A percentile compares a stretch with the other conserved stretches of the same genome.
Conservation (phyloP, 176 grass and related monocot genomes). For the Avena insularis region DNA sequence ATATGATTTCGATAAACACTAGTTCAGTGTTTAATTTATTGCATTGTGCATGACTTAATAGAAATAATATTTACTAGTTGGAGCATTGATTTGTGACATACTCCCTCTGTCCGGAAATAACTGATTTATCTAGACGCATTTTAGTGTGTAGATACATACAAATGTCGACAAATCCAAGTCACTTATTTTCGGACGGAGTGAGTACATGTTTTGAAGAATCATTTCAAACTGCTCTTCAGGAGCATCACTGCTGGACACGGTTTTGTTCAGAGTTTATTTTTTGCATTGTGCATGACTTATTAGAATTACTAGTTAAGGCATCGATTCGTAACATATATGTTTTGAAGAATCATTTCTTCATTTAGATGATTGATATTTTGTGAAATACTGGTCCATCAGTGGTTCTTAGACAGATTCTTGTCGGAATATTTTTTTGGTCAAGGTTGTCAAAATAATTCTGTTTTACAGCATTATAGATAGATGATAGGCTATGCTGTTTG, state of each 20-base stretch:
- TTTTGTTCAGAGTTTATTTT: not conserved
- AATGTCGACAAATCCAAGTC: too few species aligned
- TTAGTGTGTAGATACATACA: too few species aligned
- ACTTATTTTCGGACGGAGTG: too few species aligned
- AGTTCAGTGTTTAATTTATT: not conserved
- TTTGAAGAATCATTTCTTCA: not conserved
- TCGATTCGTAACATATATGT: not conserved
- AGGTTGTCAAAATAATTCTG: not conserved
- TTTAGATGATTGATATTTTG: not conserved
- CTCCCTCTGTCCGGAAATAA: too few species aligned
- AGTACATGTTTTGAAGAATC: not conserved
- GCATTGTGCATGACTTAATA: not conserved
- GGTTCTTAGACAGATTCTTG: not conserved
- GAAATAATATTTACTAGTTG: not conserved
- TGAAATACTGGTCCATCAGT: not conserved
- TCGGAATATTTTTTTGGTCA: not conserved
- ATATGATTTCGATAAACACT: not conserved
- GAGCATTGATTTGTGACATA: not conserved
- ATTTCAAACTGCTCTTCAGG: not conserved
- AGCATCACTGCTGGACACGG: not conserved
- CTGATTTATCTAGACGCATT: too few species aligned
- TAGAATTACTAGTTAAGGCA: not conserved
- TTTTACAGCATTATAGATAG: too few species aligned
- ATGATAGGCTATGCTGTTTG: conserved; percentile 3
- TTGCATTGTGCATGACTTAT: not conserved